phyloP scores from a whole-genome alignment of 164 flowering plant genomes.

The Kingdonia uniflora region DNA sequence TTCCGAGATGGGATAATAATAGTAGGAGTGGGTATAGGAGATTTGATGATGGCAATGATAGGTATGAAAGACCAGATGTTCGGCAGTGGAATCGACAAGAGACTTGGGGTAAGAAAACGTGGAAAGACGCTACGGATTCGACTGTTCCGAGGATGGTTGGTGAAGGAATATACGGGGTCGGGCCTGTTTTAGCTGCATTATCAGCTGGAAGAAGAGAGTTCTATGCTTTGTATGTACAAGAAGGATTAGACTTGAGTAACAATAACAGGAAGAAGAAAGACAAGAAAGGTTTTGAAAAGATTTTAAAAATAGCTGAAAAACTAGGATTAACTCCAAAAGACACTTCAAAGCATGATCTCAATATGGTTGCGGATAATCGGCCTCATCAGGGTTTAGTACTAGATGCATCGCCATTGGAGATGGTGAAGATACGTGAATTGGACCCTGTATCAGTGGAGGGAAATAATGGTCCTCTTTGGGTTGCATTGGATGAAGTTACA shows the following conservation, averaged over 20 bases:
- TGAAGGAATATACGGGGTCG: slow-evolving; percentile 86
- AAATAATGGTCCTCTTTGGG: slow-evolving; percentile 62
- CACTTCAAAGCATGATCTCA: slow-evolving; percentile 83
- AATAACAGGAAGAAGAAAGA: slow-evolving; percentile 86
- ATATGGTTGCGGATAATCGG: slow-evolving; percentile 76
- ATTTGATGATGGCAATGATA: slow-evolving; percentile 18
- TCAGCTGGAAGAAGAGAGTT: slow-evolving; percentile 75
- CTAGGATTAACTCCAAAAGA: slow-evolving; percentile 49
- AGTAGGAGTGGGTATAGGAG: slow-evolving; percentile 24
- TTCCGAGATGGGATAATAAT: slow-evolving; percentile 67
- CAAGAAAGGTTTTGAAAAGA: slow-evolving; percentile 79
- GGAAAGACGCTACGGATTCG: slow-evolving; percentile 73
- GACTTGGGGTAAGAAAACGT: slow-evolving; percentile 68
- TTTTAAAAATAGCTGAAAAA: slow-evolving; percentile 57
- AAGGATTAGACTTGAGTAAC: slow-evolving; percentile 71
- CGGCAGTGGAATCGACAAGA: slow-evolving; percentile 71
- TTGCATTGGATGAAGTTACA: slow-evolving; percentile 91
- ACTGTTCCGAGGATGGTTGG: slow-evolving; percentile 67
- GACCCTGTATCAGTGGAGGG: slow-evolving; percentile 46
- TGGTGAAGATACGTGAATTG: slow-evolving; percentile 57
- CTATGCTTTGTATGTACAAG: slow-evolving; percentile 71
- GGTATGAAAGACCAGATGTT: slow-evolving; percentile 38
- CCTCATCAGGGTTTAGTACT: slow-evolving; percentile 93
- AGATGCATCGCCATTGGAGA: slow-evolving; percentile 90
- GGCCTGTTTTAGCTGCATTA: slow-evolving; percentile 91